Conservation (phyloP, 208 protist species). For the Trichomonas tenax region DNA sequence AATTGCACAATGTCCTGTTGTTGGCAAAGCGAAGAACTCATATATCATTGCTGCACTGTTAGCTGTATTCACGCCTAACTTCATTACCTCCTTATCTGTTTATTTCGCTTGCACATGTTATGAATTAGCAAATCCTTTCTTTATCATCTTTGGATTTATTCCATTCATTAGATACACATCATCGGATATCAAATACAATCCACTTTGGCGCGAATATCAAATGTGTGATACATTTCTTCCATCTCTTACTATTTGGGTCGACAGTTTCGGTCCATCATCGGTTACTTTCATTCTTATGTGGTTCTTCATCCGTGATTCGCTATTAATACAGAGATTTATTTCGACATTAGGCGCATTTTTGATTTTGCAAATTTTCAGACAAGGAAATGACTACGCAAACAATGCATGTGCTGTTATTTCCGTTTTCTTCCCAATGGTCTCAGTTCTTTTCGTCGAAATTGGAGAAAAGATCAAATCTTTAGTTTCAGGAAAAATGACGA, state of each 20-base stretch:
- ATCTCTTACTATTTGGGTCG: neutral
- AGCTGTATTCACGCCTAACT: neutral
- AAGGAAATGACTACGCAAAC: neutral
- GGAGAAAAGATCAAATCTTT: neutral
- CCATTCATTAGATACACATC: neutral
- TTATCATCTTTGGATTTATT: neutral
- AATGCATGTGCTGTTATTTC: neutral
- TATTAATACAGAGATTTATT: neutral
- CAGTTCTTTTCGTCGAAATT: neutral
- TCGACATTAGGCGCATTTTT: neutral
- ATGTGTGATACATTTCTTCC: neutral
- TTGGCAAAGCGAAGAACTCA: neutral
- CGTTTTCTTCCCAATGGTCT: neutral
- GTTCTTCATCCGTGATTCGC: neutral
- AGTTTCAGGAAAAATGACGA: neutral
- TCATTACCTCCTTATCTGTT: neutral
- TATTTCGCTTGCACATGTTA: neutral
- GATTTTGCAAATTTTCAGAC: neutral
- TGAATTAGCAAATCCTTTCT: neutral
- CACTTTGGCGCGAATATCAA: constrained; percentile 16
- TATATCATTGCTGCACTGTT: neutral
- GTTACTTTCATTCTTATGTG: neutral
- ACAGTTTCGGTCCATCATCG: neutral
- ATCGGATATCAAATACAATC: neutral
- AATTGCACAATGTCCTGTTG: neutral